These are phyloP conservation scores for Cercospora beticola DNA, from an alignment of 2,329 filamentous ascomycete genomes.

Conservation along the genomic window DNA sequence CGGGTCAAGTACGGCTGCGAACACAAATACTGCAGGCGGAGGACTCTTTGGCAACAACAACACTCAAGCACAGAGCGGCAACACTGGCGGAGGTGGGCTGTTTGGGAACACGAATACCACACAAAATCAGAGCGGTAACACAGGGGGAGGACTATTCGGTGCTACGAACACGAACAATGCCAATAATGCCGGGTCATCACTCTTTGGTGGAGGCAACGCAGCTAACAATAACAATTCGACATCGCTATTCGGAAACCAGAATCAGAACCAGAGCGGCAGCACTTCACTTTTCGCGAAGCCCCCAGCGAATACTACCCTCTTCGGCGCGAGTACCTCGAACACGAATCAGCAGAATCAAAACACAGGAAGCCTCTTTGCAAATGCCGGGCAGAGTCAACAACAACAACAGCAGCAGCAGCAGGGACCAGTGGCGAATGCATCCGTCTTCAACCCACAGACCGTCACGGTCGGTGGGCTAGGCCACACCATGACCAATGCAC, in stretches of 20 bases:
- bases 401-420: constrained; percentile 32
- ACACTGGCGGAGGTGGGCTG: constrained; percentile 2
- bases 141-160: constrained; percentile 20
- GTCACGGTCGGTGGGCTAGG: constrained; percentile 24
- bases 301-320: constrained; percentile 13
- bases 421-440: constrained; percentile 27
- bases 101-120: constrained; percentile 6
- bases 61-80: constrained; percentile 1
- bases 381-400: constrained; percentile 22
- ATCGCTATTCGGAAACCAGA: constrained; percentile 37
- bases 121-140: constrained; percentile 15
- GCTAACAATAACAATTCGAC: constrained; percentile 34
- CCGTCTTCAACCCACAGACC: constrained; percentile 25
- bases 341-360: constrained; percentile 9
- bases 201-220: constrained; percentile 16
- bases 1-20: constrained; percentile 11
- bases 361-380: neutral
- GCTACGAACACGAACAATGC: constrained; percentile 10
- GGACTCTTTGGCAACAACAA: constrained; percentile 19
- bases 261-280: constrained; percentile 12
- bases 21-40: constrained; percentile 2
- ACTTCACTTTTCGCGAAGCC: constrained; percentile 26
- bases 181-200: constrained; percentile 15
- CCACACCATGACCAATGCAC: constrained; percentile 29
- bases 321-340: constrained; percentile 12